phyloP scores from a whole-genome alignment of 345 rosid species.

The Arabis alpina region DNA sequence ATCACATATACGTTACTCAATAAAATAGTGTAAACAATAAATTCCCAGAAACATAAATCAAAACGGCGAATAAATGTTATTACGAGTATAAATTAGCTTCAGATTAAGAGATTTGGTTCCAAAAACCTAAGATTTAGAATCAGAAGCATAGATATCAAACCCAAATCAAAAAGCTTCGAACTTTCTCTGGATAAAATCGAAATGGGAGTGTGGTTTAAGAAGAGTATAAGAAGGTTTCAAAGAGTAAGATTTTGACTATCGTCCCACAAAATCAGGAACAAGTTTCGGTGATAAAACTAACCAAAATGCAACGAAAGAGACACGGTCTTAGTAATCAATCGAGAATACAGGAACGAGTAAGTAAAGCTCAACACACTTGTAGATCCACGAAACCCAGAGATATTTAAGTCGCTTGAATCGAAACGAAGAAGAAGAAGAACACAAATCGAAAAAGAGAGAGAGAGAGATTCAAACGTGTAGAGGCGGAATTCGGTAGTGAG shows the following conservation, averaged over 20 bases:
- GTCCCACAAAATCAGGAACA: slow-evolving; percentile 15
- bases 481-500: slow-evolving; percentile 58
- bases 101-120: not conserved
- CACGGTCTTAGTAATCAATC: slow-evolving; percentile 12
- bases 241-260: slow-evolving; percentile 19
- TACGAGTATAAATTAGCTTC: slow-evolving; percentile 4
- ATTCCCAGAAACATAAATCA: slow-evolving; percentile 3
- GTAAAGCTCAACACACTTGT: slow-evolving; percentile 13
- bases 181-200: slow-evolving; percentile 5
- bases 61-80: not conserved
- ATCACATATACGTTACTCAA: too few relatives aligned
- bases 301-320: slow-evolving; percentile 22
- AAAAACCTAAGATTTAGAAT: slow-evolving; percentile 9
- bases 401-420: slow-evolving; percentile 5
- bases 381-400: slow-evolving; percentile 34
- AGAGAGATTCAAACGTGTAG: slow-evolving; percentile 63
- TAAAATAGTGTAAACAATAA: not conserved
- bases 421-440: slow-evolving; percentile 30
- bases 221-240: not conserved
- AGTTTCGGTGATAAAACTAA: slow-evolving; percentile 12
- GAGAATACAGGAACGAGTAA: not conserved
- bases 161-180: slow-evolving; percentile 27
- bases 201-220: not conserved
- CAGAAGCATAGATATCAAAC: not conserved
- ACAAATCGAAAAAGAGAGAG: slow-evolving; percentile 29